Evolutionary conservation across 2,329 filamentous ascomycete genomes (phyloP), one percentile per base, ranked within the genome.

Genomic region (Aspergillus sp.): DNA sequence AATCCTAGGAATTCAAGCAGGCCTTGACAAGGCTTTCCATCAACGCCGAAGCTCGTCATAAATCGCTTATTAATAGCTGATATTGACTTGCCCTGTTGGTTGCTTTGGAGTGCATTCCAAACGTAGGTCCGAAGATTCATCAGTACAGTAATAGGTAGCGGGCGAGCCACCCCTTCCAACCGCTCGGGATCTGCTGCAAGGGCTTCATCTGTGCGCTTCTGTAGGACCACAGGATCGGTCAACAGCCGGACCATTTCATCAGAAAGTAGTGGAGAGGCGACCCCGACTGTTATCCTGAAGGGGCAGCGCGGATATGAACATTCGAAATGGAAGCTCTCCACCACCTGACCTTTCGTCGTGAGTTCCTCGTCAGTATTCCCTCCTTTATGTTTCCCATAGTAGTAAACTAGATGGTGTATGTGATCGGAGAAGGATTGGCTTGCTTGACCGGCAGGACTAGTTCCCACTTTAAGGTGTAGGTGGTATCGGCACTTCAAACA

Each of bases 401-500:
- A 73, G 40, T 76, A 82, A 37, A 78, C 72, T 57, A 89, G 81
- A 69, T 90, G 87, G 69, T 90, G 88, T 5, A 90, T 70, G 31
- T 84, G 84, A 61, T 78, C 81, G 1, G 79, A 73, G 11, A 66
- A 59, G 53, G 76, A 79, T 3, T 82, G 81, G 63, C 81, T 84
- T 6, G 79, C 73, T 43, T 69, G 67, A 50, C 67, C 71, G 33
- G 71, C 70, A n/a, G 76, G 69, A 12, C 74, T 76, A 63, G 83
- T 84, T 58, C 82, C 79, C 35, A 87, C 78, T 11, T 75, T 74
- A 21, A 90, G 68, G 62, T 86, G 80, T 44, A 89, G 75, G 71
- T 90, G 87, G 66, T 80, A 79, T 52, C 84, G 82, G 68, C 88
- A 90, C 58, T 77, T 78, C 56, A 78, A 73, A 71, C 88, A 90